These are phyloP conservation scores for Phytopythium kandeliae DNA, from an alignment of 352 stramenopile species.

Conservation along the genomic window DNA sequence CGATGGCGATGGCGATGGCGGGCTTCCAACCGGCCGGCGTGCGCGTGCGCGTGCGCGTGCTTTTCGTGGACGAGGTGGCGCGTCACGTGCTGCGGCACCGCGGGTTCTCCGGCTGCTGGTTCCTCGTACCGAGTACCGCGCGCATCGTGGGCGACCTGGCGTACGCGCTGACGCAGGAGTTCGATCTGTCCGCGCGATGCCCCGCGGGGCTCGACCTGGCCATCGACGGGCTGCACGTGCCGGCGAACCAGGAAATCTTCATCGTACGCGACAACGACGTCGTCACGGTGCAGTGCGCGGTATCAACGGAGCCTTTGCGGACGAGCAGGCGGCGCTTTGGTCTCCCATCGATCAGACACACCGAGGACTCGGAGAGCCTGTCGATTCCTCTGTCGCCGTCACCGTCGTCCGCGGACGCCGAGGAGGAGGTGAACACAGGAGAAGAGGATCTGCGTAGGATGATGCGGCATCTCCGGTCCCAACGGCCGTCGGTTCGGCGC, in stretches of 20 bases:
- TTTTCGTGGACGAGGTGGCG: conserved; percentile 51
- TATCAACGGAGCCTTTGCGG: background rate
- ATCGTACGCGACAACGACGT: conserved; percentile 63
- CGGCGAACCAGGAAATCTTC: conserved; percentile 47
- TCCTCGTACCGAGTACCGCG: conserved; percentile 36
- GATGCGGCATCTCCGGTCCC: background rate
- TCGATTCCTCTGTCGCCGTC: background rate
- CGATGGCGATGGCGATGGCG: conserved; percentile 3
- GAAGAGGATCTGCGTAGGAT: conserved; percentile 1
- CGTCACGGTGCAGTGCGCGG: conserved; percentile 41
- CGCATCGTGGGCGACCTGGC: conserved; percentile 58
- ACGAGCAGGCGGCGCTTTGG: background rate
- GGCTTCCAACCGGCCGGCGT: conserved; percentile 9
- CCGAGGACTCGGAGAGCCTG: background rate
- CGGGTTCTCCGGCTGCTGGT: conserved; percentile 66
- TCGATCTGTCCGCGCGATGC: conserved; percentile 39
- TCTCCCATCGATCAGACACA: no score
- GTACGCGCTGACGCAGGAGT: conserved; percentile 48
- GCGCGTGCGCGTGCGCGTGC: conserved; percentile 33
- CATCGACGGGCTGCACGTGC: conserved; percentile 51
- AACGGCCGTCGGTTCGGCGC: background rate
- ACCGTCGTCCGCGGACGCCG: conserved; percentile 7
- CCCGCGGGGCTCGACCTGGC: conserved; percentile 44
- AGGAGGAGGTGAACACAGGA: conserved; percentile 8
- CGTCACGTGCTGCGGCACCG: conserved; percentile 33